A percentile compares a stretch with the other conserved stretches of the same genome.
phyloP scores from a whole-genome alignment of 257 asterid species.

The Asclepias syriaca region DNA sequence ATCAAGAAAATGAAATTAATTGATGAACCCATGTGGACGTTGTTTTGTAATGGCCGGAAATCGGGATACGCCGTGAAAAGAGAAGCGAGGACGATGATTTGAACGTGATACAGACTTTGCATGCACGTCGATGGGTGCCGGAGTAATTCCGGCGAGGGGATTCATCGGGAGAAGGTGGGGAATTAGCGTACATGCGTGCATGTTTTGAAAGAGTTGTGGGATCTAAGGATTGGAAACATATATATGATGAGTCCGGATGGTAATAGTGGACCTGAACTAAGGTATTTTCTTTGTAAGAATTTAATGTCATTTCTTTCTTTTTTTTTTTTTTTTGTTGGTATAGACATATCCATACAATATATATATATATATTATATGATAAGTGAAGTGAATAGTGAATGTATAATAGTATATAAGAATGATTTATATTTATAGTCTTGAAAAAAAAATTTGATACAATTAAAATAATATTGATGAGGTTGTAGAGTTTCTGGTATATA shows the following conservation, averaged over 20 bases:
- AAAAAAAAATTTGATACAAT: too few relatives aligned
- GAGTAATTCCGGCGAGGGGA: conserved; percentile 45
- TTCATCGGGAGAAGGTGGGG: conserved; percentile 49
- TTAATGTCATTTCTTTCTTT: too few relatives aligned
- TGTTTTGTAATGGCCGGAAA: conserved; percentile 72
- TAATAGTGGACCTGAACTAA: conserved; percentile 78
- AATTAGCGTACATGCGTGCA: conserved; percentile 78
- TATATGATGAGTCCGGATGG: conserved; percentile 93
- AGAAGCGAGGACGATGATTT: conserved; percentile 65
- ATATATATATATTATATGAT: too few relatives aligned
- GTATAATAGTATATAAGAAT: too few relatives aligned
- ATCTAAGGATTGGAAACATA: conserved; percentile 81
- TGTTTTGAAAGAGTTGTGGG: conserved; percentile 72
- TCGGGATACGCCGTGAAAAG: conserved; percentile 78
- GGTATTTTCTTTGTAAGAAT: conserved; percentile 74
- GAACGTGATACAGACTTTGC: conserved; percentile 60
- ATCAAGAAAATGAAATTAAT: conserved; percentile 56
- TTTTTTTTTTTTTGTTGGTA: too few relatives aligned
- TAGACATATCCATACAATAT: too few relatives aligned
- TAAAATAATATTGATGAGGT: too few relatives aligned
- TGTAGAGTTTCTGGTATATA: too few relatives aligned
- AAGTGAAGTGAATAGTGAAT: too few relatives aligned
- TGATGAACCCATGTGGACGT: conserved; percentile 85
- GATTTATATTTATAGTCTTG: too few relatives aligned
- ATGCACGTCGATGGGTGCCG: conserved; percentile 92